These are phyloP conservation scores for Paraleonurus japonicus DNA, from an alignment of 257 asterid species.

Conservation along the genomic window DNA sequence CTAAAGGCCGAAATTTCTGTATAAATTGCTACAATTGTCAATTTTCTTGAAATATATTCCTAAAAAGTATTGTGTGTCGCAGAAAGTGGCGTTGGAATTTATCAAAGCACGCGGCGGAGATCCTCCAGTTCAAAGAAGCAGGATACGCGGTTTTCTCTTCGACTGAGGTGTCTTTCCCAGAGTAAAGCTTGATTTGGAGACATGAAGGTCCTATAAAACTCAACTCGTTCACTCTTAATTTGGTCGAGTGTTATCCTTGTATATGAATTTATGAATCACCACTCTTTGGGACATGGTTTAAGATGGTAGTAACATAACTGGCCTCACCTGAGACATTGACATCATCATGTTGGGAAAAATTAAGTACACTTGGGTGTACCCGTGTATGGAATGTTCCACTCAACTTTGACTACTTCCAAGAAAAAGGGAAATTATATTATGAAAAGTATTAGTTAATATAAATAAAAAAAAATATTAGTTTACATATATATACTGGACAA, in stretches of 20 bases:
- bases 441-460: no score
- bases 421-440: no score
- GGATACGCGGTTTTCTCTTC: constrained; percentile 35
- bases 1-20: not conserved
- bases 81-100: constrained; percentile 27
- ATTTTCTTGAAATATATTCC: not conserved
- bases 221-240: constrained; percentile 2
- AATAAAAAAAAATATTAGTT: no score
- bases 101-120: constrained; percentile 23
- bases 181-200: constrained; percentile 15
- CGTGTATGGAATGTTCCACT: no score
- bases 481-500: no score
- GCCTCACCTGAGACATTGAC: not conserved
- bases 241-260: not conserved
- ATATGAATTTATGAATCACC: not conserved
- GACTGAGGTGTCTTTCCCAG: constrained; percentile 34
- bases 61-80: constrained; percentile 16
- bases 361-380: not conserved
- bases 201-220: not conserved
- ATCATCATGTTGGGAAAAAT: not conserved
- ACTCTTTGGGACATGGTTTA: not conserved
- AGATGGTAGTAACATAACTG: not conserved
- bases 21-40: not conserved
- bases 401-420: no score
- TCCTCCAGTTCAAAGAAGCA: constrained; percentile 26